Percentiles rank a stretch among this genome's conserved stretches.
Conservation (phyloP, 768 basidiomycete genomes). For the Lepiota brunneoincarnata region DNA sequence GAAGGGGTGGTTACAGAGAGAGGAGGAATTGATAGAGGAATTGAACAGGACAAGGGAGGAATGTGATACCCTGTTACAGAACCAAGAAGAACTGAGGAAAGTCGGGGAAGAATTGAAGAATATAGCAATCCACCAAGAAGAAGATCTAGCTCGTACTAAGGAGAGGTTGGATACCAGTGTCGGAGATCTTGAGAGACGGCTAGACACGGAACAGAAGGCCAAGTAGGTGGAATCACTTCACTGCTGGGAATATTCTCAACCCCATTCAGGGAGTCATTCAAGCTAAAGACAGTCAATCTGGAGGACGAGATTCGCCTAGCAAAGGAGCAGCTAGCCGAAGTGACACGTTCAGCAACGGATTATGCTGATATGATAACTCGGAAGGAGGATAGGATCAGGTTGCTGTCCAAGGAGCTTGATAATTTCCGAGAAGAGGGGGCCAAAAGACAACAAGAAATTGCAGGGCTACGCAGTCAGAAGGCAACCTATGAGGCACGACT, state of each 20-base stretch:
- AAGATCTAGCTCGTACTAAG: constrained; percentile 71
- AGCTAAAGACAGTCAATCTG: constrained; percentile 54
- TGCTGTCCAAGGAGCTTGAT: constrained; percentile 52
- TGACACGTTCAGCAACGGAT: constrained; percentile 74
- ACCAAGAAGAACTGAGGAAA: constrained; percentile 62
- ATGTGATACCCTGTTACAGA: constrained; percentile 53
- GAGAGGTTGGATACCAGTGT: constrained; percentile 67
- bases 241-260: background rate
- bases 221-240: constrained; percentile 48
- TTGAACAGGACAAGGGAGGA: constrained; percentile 56
- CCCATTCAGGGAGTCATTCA: constrained; percentile 55
- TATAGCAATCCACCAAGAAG: constrained; percentile 70
- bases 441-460: constrained; percentile 52
- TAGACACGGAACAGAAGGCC: constrained; percentile 54
- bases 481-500: constrained; percentile 65
- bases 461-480: constrained; percentile 68
- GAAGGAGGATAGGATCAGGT: constrained; percentile 70
- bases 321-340: constrained; percentile 74
- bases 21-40: constrained; percentile 59
- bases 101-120: constrained; percentile 68
- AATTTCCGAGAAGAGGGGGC: constrained; percentile 53
- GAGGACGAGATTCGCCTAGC: constrained; percentile 69
- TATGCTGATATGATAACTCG: constrained; percentile 72
- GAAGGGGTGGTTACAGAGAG: constrained; percentile 60
- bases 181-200: constrained; percentile 69